Percentiles rank a stretch among this genome's conserved stretches.
phyloP scores from a whole-genome alignment of 2,329 filamentous ascomycete genomes.

The Chaetoscypha palmicola region DNA sequence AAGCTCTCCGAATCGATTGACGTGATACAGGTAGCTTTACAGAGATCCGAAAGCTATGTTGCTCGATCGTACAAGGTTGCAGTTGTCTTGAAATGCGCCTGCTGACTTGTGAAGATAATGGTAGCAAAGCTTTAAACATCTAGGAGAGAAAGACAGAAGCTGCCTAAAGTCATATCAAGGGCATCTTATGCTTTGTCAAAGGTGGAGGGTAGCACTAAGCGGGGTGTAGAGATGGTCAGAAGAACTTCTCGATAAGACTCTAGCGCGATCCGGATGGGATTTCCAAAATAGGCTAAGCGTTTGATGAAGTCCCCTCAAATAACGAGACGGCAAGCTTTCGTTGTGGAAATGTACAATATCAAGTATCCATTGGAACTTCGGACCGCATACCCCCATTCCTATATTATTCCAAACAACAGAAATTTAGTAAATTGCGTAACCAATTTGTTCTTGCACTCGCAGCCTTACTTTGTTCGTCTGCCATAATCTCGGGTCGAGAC shows the following conservation, averaged over 20 bases:
- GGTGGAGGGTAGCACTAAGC: slow-evolving; percentile 9
- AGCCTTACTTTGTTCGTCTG: no score
- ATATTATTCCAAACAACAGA: no score
- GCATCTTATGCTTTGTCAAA: no score
- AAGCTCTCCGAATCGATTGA: slow-evolving; percentile 8
- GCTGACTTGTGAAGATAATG: slow-evolving; percentile 16
- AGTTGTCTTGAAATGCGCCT: slow-evolving; percentile 11
- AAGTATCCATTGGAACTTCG: no score
- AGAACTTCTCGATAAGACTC: slow-evolving; percentile 14
- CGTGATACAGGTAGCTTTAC: background rate
- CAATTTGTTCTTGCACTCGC: no score
- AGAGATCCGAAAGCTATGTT: background rate
- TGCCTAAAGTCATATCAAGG: background rate
- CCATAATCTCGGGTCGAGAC: no score
- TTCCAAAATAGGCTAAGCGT: no score
- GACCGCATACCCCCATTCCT: no score
- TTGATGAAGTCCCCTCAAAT: no score
- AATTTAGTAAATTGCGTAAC: no score
- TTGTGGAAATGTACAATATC: no score
- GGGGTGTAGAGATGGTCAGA: slow-evolving; percentile 8
- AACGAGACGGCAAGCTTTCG: no score
- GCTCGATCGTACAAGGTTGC: background rate
- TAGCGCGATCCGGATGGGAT: slow-evolving; percentile 7
- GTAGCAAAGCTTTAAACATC: slow-evolving; percentile 16
- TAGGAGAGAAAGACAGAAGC: slow-evolving; percentile 4